Evolutionary conservation across 2,329 filamentous ascomycete genomes (phyloP), one percentile per base, ranked within the genome.

Genomic region (Sclerotinia spermophila): DNA sequence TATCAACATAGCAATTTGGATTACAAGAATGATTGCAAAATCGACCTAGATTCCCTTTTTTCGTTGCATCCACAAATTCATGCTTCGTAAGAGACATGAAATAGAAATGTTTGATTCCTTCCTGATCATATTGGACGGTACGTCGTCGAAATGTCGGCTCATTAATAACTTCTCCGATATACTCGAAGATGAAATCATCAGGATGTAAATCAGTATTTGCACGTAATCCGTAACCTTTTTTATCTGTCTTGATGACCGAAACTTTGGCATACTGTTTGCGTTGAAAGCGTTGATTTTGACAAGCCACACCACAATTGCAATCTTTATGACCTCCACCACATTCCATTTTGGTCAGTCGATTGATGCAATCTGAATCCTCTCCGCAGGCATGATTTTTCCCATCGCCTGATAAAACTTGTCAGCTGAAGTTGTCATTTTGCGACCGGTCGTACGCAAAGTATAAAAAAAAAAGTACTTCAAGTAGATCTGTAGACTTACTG

Each of bases 21-120:
- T 96, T 97, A 86, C 96, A 99, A 13, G 96, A 98, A 81, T 99
- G 96, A 79, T 99, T 99, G 87, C 96, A 99, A 79, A 99, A 99
- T 42, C 96, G 90, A 67, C 94, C 96, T 8, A 99, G 87, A 76
- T 98, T 98, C 66, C 96, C 96, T 80, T 93, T 97, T 80, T 96
- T 97, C 15, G 96, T 99, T 33, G 96, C 96, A 82, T 99, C 96
- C 71, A 99, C 94, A 79, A 98, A 99, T 81, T 98, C 96, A 78
- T 90, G 92, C 81, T 97, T 97, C 79, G 89, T 97, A 73, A 99
- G 89, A 40, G 96, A 98, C 96, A 99, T 99, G 84, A 99, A 99
- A 82, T 99, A 99, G 81, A 99, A 99, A 82, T 99, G 96, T 81
- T 96, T 97, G 85, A 99, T 97, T 72, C 94, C 94, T 80, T 98